These are phyloP conservation scores for Kandelia obovata DNA, from an alignment of 345 rosid species.

Conservation along the genomic window DNA sequence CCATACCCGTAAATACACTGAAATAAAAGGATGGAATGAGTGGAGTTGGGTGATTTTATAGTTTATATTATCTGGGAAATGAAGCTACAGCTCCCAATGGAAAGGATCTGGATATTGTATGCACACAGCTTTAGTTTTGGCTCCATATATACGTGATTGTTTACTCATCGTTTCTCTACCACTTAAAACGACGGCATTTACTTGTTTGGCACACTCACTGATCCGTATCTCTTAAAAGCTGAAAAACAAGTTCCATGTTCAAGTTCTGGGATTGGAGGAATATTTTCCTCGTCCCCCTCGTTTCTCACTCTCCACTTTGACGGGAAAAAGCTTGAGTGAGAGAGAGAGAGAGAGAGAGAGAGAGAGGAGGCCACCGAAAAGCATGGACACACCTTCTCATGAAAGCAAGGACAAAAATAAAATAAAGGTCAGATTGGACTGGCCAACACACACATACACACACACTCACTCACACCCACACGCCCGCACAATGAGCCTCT, in stretches of 20 bases:
- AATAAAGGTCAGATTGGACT: constrained; percentile 42
- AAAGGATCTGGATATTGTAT: constrained; percentile 29
- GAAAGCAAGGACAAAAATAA: constrained; percentile 59
- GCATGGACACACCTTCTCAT: constrained; percentile 78
- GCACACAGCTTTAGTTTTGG: constrained; percentile 7
- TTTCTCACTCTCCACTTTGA: constrained; percentile 23
- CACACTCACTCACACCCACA: constrained; percentile 25
- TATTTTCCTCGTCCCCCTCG: constrained; percentile 23
- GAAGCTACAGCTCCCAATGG: constrained; percentile 45
- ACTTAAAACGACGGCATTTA: constrained; percentile 40
- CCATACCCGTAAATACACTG: too few species aligned
- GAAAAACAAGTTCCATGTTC: constrained; percentile 46
- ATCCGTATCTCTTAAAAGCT: constrained; percentile 49
- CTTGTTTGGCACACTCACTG: not conserved
- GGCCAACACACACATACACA: constrained; percentile 51
- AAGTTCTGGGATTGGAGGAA: constrained; percentile 74
- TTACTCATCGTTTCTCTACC: constrained; percentile 18
- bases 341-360: constrained; percentile 11
- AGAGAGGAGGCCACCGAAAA: constrained; percentile 70
- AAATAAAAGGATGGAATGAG: not conserved
- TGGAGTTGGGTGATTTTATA: constrained; percentile 11
- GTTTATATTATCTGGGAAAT: constrained; percentile 29
- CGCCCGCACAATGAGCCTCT: constrained; percentile 3
- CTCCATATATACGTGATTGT: constrained; percentile 5
- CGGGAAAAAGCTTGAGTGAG: constrained; percentile 40